Conservation (phyloP, 2,329 filamentous ascomycete genomes). For the Ophiostoma novo-ulmi region DNA sequence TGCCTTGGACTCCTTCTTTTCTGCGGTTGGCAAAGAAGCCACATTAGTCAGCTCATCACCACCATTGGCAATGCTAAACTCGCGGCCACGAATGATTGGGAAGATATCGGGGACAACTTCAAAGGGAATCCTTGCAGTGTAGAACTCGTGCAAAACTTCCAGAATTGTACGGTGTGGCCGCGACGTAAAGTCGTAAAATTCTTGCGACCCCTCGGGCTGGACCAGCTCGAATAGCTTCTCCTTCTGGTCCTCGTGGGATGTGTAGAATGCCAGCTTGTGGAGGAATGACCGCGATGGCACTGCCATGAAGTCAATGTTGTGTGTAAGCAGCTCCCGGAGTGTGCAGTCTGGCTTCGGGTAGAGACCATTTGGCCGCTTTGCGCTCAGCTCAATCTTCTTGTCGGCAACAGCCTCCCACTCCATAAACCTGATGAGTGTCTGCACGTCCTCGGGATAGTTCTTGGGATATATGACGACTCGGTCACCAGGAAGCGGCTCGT, state of each 20-base stretch:
- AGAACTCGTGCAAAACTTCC: constrained; percentile 87
- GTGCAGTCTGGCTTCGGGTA: constrained; percentile 44
- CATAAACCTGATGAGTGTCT: constrained; percentile 72
- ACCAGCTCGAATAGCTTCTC: constrained; percentile 81
- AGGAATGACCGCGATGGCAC: constrained; percentile 89
- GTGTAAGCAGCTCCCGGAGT: constrained; percentile 68
- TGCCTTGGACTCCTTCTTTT: not conserved
- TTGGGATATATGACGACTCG: constrained; percentile 78
- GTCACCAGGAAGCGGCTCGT: constrained; percentile 63
- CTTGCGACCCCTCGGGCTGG: constrained; percentile 72
- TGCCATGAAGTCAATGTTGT: constrained; percentile 82
- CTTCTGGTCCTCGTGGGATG: constrained; percentile 64
- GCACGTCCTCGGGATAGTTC: constrained; percentile 78
- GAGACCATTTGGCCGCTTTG: constrained; percentile 27
- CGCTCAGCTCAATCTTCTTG: constrained; percentile 51
- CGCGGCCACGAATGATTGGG: constrained; percentile 76
- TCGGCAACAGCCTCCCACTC: constrained; percentile 72
- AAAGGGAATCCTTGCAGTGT: constrained; percentile 74
- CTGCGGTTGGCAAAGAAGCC: not conserved
- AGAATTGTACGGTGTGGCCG: constrained; percentile 84
- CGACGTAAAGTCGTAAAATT: constrained; percentile 93
- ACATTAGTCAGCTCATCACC: not conserved
- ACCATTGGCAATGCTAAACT: constrained; percentile 81
- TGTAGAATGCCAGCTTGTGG: constrained; percentile 68
- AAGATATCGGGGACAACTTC: constrained; percentile 67